phyloP scores from a whole-genome alignment of 176 grass and related monocot genomes.

The sorghum (Sorghum bicolor) region DNA sequence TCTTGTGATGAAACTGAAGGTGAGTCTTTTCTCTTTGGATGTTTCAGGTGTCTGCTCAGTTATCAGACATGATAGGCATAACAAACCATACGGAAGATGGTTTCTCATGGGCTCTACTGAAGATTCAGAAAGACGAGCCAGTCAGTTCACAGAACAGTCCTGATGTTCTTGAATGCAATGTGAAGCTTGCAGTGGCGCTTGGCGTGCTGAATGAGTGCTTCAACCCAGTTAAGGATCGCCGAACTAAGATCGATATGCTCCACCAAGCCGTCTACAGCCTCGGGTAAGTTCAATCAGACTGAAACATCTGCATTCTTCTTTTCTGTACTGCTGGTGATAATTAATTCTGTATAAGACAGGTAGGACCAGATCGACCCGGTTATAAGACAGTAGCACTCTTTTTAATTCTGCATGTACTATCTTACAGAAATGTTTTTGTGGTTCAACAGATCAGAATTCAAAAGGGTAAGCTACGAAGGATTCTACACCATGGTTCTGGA shows the following conservation, averaged over 20 bases:
- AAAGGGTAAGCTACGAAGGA: constrained; percentile 61
- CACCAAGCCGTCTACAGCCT: constrained; percentile 68
- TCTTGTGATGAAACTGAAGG: no score
- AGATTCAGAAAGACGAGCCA: constrained; percentile 35
- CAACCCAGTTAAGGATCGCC: constrained; percentile 58
- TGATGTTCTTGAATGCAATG: constrained; percentile 41
- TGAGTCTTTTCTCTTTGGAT: no score
- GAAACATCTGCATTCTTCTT: background rate
- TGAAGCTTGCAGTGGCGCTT: constrained; percentile 46
- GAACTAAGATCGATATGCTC: constrained; percentile 59
- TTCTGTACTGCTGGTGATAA: background rate
- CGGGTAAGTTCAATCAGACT: constrained; percentile 30
- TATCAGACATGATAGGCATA: constrained; percentile 51
- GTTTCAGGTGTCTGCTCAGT: constrained; percentile 48
- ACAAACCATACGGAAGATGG: constrained; percentile 46
- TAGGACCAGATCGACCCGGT: background rate
- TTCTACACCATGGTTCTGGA: constrained; percentile 72
- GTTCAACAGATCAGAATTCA: constrained; percentile 57
- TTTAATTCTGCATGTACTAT: background rate
- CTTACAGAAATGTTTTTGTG: background rate
- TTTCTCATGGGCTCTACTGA: constrained; percentile 59
- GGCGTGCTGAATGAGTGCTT: constrained; percentile 80
- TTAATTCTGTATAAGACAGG: no score
- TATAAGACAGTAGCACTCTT: background rate
- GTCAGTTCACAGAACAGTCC: background rate